A percentile compares a stretch with the other conserved stretches of the same genome.
These are phyloP conservation scores for Apodospora peruviana DNA, from an alignment of 495 filamentous ascomycete species.

Conservation along the genomic window DNA sequence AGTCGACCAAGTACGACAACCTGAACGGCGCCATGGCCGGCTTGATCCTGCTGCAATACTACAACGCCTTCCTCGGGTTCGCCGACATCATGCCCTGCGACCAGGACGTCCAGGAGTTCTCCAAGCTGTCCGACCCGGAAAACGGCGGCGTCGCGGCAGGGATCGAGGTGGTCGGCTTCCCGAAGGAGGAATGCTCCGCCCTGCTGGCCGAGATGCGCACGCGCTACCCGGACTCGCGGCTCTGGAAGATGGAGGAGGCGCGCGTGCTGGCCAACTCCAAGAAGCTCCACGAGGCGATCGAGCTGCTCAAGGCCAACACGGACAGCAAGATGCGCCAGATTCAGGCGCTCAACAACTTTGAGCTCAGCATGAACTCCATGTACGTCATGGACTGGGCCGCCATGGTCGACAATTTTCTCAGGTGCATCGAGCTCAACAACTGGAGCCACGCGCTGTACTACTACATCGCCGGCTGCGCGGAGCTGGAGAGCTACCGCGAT, in stretches of 20 bases:
- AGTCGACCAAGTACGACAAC: constrained; percentile 79
- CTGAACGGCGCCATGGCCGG: constrained; percentile 88
- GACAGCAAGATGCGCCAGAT: constrained; percentile 80
- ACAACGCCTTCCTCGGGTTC: constrained; percentile 78
- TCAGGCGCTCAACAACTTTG: constrained; percentile 73
- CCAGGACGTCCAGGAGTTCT: constrained; percentile 41
- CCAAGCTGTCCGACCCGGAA: constrained; percentile 18
- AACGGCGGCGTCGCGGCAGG: constrained; percentile 10
- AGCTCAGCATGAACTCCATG: constrained; percentile 73
- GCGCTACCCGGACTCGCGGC: constrained; percentile 72
- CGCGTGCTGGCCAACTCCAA: constrained; percentile 66
- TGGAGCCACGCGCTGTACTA: constrained; percentile 91
- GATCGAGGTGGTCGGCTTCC: constrained; percentile 58
- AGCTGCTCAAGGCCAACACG: constrained; percentile 50
- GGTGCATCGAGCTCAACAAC: constrained; percentile 78
- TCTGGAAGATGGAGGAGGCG: constrained; percentile 90
- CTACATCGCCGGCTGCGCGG: constrained; percentile 74
- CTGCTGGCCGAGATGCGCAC: constrained; percentile 68
- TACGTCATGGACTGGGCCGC: constrained; percentile 68
- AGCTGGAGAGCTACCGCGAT: constrained; percentile 75
- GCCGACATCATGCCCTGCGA: constrained; percentile 78
- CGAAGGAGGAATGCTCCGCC: constrained; percentile 59
- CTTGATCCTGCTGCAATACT: constrained; percentile 74
- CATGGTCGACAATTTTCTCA: constrained; percentile 67
- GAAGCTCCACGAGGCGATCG: constrained; percentile 62